These are phyloP conservation scores for Dalbergia oliveri DNA, from an alignment of 306 rosid species.

Conservation along the genomic window DNA sequence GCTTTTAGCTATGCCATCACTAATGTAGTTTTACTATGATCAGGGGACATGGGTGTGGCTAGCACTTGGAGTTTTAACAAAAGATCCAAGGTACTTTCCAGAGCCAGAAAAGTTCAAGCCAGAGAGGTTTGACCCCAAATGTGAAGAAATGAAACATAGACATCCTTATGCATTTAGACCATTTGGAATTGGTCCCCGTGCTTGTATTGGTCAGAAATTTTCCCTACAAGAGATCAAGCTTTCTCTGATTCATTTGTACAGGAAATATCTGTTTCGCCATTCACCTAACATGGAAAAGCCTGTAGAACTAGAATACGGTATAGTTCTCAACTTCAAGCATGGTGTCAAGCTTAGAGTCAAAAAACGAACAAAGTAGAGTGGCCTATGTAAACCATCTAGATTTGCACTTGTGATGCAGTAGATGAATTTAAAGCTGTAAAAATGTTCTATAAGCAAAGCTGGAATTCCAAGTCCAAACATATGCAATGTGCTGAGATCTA, in stretches of 20 bases:
- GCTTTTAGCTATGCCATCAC: not conserved
- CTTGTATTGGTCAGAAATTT: slow-evolving; percentile 93
- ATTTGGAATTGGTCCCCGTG: slow-evolving; percentile 92
- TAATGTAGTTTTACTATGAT: slow-evolving; percentile 34
- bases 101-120: slow-evolving; percentile 96
- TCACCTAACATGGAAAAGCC: slow-evolving; percentile 83
- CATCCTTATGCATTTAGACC: slow-evolving; percentile 92
- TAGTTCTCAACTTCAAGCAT: slow-evolving; percentile 87
- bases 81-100: slow-evolving; percentile 82
- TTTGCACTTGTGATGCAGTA: not conserved
- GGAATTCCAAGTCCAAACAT: slow-evolving; percentile 9
- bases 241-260: slow-evolving; percentile 77
- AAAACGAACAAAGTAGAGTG: slow-evolving; percentile 47
- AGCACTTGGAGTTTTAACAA: slow-evolving; percentile 91
- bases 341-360: slow-evolving; percentile 80
- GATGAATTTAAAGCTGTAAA: slow-evolving; percentile 3
- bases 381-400: not conserved
- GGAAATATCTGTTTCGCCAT: slow-evolving; percentile 74
- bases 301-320: slow-evolving; percentile 79
- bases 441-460: not conserved
- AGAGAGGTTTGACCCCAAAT: slow-evolving; percentile 84
- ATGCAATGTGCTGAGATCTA: not conserved
- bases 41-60: slow-evolving; percentile 99
- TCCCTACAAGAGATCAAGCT: slow-evolving; percentile 85
- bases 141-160: slow-evolving; percentile 79